Percentiles rank a stretch among this genome's conserved stretches.
Evolutionary conservation across 768 basidiomycete species (phyloP).

Genomic region (Trametes elegans): DNA sequence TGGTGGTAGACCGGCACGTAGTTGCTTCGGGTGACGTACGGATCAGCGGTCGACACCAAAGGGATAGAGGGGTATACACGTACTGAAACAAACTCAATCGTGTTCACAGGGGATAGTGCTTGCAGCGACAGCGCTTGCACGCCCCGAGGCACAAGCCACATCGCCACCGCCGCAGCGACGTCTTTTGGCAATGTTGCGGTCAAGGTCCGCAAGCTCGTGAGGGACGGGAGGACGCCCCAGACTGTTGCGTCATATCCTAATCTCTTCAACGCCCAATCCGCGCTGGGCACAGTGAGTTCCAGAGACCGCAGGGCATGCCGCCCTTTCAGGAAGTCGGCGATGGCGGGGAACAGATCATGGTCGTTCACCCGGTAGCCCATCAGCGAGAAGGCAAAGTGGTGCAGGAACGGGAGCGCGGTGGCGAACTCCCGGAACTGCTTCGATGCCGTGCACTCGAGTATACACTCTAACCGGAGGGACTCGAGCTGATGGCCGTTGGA

Average conservation of each 20-base stretch:
- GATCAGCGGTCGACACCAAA: not conserved
- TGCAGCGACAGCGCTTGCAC: conserved; percentile 31
- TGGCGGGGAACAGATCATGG: conserved; percentile 64
- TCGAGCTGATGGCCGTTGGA: conserved; percentile 62
- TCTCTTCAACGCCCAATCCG: conserved; percentile 45
- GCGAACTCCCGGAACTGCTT: conserved; percentile 45
- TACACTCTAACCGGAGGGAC: conserved; percentile 52
- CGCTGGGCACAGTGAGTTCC: conserved; percentile 36
- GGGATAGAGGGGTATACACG: not conserved
- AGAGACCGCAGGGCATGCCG: conserved; percentile 52
- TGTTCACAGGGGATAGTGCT: conserved; percentile 24
- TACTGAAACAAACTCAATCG: conserved; percentile 29
- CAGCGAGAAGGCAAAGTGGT: conserved; percentile 54
- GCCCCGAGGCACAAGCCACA: conserved; percentile 60
- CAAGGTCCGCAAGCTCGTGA: conserved; percentile 50
- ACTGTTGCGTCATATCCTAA: conserved; percentile 68
- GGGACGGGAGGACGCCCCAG: conserved; percentile 67
- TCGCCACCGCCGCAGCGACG: conserved; percentile 58
- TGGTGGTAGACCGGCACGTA: conserved; percentile 56
- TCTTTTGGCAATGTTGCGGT: conserved; percentile 64
- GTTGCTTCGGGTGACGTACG: conserved; percentile 43
- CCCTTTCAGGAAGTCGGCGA: conserved; percentile 64
- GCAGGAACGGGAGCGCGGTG: conserved; percentile 55
- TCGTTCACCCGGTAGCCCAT: conserved; percentile 38
- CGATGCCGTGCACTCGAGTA: conserved; percentile 49